These are phyloP conservation scores for Castanopsis chinensis DNA, from an alignment of 306 rosid species.

Conservation along the genomic window DNA sequence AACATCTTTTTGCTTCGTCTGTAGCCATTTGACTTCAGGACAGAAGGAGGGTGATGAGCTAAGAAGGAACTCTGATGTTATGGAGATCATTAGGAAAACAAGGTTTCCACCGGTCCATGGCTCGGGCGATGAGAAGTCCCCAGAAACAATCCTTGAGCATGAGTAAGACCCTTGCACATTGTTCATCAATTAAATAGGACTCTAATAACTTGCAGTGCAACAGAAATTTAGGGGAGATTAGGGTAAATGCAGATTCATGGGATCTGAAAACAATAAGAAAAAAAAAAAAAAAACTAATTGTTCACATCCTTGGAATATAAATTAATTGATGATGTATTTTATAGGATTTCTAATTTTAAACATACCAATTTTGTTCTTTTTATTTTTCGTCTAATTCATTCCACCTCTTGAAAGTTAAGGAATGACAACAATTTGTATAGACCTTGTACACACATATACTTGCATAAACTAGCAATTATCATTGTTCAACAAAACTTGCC, in stretches of 20 bases:
- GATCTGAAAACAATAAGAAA: not conserved
- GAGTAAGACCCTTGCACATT: slow-evolving; percentile 63
- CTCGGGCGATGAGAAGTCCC: slow-evolving; percentile 68
- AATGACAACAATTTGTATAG: not conserved
- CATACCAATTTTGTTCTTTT: not conserved
- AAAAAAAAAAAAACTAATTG: too few relatives aligned
- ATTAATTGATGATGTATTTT: not conserved
- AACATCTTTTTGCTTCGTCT: slow-evolving; percentile 92
- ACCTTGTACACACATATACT: not conserved
- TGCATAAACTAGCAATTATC: not conserved
- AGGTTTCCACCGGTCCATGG: slow-evolving; percentile 91
- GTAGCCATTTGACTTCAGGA: slow-evolving; percentile 95
- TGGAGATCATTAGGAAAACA: slow-evolving; percentile 93
- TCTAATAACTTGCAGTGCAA: not conserved
- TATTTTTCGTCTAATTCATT: not conserved
- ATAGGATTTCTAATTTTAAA: not conserved
- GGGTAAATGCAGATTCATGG: not conserved
- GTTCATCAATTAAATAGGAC: not conserved
- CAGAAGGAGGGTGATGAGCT: slow-evolving; percentile 98
- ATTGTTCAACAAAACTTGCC: slow-evolving; percentile 2
- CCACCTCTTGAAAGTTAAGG: not conserved
- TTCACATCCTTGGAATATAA: not conserved
- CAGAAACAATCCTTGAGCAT: slow-evolving; percentile 93
- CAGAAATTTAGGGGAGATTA: not conserved
- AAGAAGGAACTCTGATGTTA: slow-evolving; percentile 89